Percentiles rank a stretch among this genome's conserved stretches.
These are phyloP conservation scores for Sodiomyces alkalinus DNA, from an alignment of 2,329 filamentous ascomycete species.

Conservation along the genomic window DNA sequence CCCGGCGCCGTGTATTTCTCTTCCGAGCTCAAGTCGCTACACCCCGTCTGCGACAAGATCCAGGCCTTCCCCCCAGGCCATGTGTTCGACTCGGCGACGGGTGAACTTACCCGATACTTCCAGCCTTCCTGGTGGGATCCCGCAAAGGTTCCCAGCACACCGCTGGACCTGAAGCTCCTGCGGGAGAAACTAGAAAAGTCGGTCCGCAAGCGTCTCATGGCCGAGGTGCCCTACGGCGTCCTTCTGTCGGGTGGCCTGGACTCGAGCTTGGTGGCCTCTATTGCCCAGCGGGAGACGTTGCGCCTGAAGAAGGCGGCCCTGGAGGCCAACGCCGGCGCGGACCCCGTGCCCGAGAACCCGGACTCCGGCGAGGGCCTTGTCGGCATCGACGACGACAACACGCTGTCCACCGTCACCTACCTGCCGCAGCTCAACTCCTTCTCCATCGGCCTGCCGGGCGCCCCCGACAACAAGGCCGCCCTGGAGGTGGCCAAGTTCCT, in stretches of 20 bases:
- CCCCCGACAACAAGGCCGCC: constrained; percentile 84
- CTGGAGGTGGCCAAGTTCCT: constrained; percentile 91
- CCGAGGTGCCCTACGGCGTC: constrained; percentile 95
- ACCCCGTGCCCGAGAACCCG: constrained; percentile 35
- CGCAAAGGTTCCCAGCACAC: constrained; percentile 58
- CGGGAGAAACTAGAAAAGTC: constrained; percentile 75
- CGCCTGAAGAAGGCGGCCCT: constrained; percentile 54
- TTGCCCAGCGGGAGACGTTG: constrained; percentile 84
- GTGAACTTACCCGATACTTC: constrained; percentile 75
- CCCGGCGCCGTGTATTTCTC: constrained; percentile 86
- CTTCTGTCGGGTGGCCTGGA: constrained; percentile 89
- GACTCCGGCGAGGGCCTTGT: constrained; percentile 60
- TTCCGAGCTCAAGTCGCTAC: constrained; percentile 87
- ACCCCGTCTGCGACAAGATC: constrained; percentile 90
- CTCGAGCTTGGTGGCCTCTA: constrained; percentile 86
- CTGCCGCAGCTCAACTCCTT: constrained; percentile 96
- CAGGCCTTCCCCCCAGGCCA: constrained; percentile 89
- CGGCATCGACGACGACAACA: constrained; percentile 85
- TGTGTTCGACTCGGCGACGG: constrained; percentile 87
- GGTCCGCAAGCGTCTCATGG: constrained; percentile 95
- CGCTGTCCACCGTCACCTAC: constrained; percentile 77
- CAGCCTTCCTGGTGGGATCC: constrained; percentile 88
- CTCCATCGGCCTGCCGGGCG: constrained; percentile 87
- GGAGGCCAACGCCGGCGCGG: constrained; percentile 26
- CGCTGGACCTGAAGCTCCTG: constrained; percentile 71